Conservation (phyloP, 83 land plant species). For the Picea abies region DNA sequence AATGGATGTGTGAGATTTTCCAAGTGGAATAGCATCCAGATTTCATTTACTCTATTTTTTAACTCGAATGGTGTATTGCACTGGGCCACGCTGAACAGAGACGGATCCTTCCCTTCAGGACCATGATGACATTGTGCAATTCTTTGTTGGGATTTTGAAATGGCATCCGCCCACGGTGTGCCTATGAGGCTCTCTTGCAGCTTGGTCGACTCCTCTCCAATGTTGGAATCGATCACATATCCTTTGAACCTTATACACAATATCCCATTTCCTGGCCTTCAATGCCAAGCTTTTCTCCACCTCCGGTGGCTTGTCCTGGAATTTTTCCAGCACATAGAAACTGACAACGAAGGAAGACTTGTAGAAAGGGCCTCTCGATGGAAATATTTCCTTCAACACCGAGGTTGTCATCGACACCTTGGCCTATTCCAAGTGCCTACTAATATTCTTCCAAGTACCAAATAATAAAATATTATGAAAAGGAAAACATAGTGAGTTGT, state of each 20-base stretch:
- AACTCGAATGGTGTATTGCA: slow-evolving; percentile 65
- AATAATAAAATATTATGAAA: no score
- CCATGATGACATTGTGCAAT: neutral
- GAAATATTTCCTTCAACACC: slow-evolving; percentile 51
- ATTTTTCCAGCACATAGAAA: slow-evolving; percentile 50
- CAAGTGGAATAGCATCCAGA: neutral
- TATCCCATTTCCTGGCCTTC: slow-evolving; percentile 38
- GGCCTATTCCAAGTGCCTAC: neutral
- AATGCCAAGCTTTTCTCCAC: slow-evolving; percentile 34
- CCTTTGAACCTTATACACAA: slow-evolving; percentile 52
- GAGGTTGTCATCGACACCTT: slow-evolving; percentile 68
- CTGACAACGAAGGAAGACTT: slow-evolving; percentile 51
- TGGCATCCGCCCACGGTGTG: slow-evolving; percentile 36
- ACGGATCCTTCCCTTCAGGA: neutral
- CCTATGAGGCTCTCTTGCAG: slow-evolving; percentile 48
- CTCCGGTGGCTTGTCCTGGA: slow-evolving; percentile 45
- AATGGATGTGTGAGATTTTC: no score
- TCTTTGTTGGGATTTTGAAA: slow-evolving; percentile 21
- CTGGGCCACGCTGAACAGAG: slow-evolving; percentile 57
- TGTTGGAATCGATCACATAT: slow-evolving; percentile 39
- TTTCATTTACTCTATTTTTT: neutral
- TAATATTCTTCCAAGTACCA: no score
- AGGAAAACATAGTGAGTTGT: no score
- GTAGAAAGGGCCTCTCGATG: slow-evolving; percentile 67
- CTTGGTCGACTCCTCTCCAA: slow-evolving; percentile 55